phyloP scores from a whole-genome alignment of 371 early-diverging fungal species.

The Mycotypha africana region DNA sequence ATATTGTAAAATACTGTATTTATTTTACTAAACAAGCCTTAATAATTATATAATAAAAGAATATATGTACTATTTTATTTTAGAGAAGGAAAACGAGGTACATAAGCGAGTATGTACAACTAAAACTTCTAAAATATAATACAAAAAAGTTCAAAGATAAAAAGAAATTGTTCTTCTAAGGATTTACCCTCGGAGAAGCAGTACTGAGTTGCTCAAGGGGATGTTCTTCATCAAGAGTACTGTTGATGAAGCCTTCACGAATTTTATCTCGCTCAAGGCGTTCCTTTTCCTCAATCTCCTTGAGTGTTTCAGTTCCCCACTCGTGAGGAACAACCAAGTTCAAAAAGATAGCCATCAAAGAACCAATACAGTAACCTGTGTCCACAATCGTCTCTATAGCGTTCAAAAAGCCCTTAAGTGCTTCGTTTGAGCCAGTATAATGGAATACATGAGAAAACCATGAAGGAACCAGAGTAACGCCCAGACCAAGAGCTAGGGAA shows the following conservation, averaged over 20 bases:
- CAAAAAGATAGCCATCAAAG: constrained; percentile 46
- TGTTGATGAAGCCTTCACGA: constrained; percentile 30
- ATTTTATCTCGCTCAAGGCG: constrained; percentile 24
- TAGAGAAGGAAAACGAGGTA: too few relatives aligned
- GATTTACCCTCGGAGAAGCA: too few relatives aligned
- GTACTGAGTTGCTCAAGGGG: constrained; percentile 6
- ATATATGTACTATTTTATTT: too few relatives aligned
- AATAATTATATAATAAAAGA: too few relatives aligned
- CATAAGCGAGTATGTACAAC: too few relatives aligned
- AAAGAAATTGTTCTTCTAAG: constrained; percentile 2
- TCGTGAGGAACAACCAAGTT: constrained; percentile 44
- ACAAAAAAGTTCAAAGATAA: too few relatives aligned
- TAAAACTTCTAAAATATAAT: too few relatives aligned
- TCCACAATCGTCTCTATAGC: constrained; percentile 53
- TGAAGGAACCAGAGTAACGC: constrained; percentile 46
- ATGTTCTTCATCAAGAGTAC: constrained; percentile 15
- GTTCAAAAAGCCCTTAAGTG: constrained; percentile 45
- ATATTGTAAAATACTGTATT: too few relatives aligned
- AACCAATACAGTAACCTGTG: constrained; percentile 51
- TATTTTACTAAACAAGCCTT: too few relatives aligned
- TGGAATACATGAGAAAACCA: constrained; percentile 56
- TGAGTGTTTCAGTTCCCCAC: constrained; percentile 34
- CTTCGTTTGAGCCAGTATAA: constrained; percentile 44
- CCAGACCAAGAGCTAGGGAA: constrained; percentile 47
- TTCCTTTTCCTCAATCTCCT: constrained; percentile 26